Evolutionary conservation across 73 alveolate species (phyloP).

Genomic region (Uronychia binucleata): DNA sequence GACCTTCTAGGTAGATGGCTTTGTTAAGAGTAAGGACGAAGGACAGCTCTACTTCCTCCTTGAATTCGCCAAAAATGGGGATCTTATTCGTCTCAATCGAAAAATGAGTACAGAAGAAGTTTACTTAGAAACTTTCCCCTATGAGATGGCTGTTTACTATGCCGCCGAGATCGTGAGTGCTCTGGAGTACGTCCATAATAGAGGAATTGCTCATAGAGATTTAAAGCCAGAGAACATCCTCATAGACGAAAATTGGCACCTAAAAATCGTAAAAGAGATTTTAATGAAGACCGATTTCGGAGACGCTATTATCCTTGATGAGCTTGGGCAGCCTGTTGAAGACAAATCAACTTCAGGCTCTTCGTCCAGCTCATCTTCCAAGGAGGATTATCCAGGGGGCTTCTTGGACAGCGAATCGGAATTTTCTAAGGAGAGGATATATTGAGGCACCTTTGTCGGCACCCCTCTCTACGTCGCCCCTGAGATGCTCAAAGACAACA

Average conservation of each 20-base stretch:
- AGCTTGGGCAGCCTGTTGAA: no score
- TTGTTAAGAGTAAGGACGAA: constrained; percentile 44
- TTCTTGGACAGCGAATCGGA: no score
- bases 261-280: constrained; percentile 66
- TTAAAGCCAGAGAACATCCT: constrained; percentile 92
- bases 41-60: constrained; percentile 78
- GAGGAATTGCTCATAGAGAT: constrained; percentile 84
- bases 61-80: constrained; percentile 71
- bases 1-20: constrained; percentile 55
- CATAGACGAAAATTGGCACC: constrained; percentile 73
- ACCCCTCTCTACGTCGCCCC: constrained; percentile 77
- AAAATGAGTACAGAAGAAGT: not conserved
- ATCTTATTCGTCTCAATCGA: constrained; percentile 5
- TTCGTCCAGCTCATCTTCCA: no score
- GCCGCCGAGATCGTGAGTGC: constrained; percentile 82
- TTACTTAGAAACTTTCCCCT: constrained; percentile 26
- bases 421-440: not conserved
- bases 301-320: no score
- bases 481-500: constrained; percentile 70
- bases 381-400: no score
- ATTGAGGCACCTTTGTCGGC: constrained; percentile 62
- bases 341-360: not conserved
- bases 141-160: constrained; percentile 72
- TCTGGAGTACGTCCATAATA: constrained; percentile 72
- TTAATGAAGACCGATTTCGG: constrained; percentile 65